These are phyloP conservation scores for Lepiota venenata DNA, from an alignment of 768 basidiomycete genomes.

Conservation along the genomic window DNA sequence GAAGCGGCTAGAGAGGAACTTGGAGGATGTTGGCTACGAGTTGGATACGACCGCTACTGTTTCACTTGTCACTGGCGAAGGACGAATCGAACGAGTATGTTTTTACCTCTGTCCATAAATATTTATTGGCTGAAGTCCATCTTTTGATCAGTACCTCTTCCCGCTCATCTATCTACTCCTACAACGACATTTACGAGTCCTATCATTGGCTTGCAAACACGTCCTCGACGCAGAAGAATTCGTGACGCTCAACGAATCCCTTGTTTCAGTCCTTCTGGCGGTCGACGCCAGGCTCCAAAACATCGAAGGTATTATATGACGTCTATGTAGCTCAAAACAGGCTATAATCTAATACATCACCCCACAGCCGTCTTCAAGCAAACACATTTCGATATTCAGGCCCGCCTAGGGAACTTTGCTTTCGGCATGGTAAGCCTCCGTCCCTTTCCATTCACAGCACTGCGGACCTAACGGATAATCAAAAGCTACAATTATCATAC, in stretches of 20 bases:
- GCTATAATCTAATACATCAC: not conserved
- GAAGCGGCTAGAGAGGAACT: conserved; percentile 23
- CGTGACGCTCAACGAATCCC: conserved; percentile 23
- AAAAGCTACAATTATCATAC: conserved; percentile 30
- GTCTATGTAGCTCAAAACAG: not conserved
- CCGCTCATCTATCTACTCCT: conserved; percentile 31
- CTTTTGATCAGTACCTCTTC: conserved; percentile 25
- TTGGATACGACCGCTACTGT: conserved; percentile 31
- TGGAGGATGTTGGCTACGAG: conserved; percentile 27
- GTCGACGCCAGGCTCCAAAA: conserved; percentile 28
- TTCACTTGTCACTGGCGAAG: conserved; percentile 28
- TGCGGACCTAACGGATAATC: not conserved
- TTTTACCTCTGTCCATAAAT: too few species aligned
- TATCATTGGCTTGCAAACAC: conserved; percentile 29
- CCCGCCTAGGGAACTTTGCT: conserved; percentile 30
- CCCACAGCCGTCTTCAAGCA: conserved; percentile 33
- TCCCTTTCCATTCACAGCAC: not conserved
- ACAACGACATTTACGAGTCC: conserved; percentile 27
- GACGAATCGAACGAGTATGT: conserved; percentile 33
- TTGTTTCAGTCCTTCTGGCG: conserved; percentile 25
- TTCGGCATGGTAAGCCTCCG: conserved; percentile 29
- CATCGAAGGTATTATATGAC: conserved; percentile 23
- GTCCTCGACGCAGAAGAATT: conserved; percentile 30
- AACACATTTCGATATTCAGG: conserved; percentile 28
- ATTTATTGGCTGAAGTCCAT: not conserved